A percentile compares a stretch with the other conserved stretches of the same genome.
These are phyloP conservation scores for Sequoia sempervirens DNA, from an alignment of 75 land plant genomes.

Conservation along the genomic window DNA sequence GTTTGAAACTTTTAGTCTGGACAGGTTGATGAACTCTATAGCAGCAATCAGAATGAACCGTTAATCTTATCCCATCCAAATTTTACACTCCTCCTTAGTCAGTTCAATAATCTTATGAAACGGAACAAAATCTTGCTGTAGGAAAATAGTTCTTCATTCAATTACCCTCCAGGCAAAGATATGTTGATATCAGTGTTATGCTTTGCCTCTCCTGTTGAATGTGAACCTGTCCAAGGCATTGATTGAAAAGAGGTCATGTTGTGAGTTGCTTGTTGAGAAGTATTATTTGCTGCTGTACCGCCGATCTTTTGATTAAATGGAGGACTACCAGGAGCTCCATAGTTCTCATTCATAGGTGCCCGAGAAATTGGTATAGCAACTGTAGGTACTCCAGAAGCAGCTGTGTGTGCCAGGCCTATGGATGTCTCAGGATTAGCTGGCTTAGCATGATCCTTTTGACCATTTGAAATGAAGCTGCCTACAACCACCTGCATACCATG, in stretches of 20 bases:
- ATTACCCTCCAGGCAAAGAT: slow-evolving; percentile 10
- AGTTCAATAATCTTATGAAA: not conserved
- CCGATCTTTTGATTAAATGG: slow-evolving; percentile 18
- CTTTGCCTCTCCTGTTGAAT: slow-evolving; percentile 17
- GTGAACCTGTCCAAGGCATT: slow-evolving; percentile 30
- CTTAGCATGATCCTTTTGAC: slow-evolving; percentile 10
- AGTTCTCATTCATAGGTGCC: slow-evolving; percentile 18
- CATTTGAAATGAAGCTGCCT: slow-evolving; percentile 32
- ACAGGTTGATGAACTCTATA: slow-evolving; percentile 1
- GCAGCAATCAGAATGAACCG: slow-evolving; percentile 7
- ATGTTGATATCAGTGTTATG: slow-evolving; percentile 16
- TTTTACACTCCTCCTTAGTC: not conserved
- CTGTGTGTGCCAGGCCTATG: slow-evolving; percentile 4
- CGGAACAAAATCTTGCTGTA: slow-evolving; percentile 12
- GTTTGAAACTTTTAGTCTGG: slow-evolving; percentile 5
- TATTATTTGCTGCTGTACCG: slow-evolving; percentile 13
- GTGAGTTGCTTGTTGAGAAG: slow-evolving; percentile 26
- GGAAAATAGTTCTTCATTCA: not conserved
- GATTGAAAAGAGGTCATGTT: slow-evolving; percentile 19
- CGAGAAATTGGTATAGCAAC: slow-evolving; percentile 15
- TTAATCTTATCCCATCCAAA: slow-evolving; percentile 1
- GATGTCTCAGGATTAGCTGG: not conserved
- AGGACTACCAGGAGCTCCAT: slow-evolving; percentile 26
- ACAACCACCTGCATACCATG: slow-evolving; percentile 26
- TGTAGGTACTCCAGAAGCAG: slow-evolving; percentile 6